Evolutionary conservation across 2,329 filamentous ascomycete genomes (phyloP), one percentile per base, ranked within the genome.

Genomic region (Pseudomassariella vexata): DNA sequence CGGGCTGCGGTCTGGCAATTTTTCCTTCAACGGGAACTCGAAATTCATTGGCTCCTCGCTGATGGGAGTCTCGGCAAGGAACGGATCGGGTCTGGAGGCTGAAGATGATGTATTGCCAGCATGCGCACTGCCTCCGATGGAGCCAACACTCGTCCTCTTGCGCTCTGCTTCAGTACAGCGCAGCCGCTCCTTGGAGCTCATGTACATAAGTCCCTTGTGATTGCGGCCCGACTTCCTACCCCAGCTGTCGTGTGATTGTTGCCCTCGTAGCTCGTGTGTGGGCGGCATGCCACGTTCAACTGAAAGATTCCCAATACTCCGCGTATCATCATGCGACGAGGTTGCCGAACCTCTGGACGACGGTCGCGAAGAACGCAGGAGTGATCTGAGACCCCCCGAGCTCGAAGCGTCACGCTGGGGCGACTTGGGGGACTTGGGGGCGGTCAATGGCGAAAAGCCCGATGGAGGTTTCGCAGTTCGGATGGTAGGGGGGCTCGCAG

Each of bases 401-500:
- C 62, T 56, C n/a, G n/a, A n/a, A n/a, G n/a, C n/a, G 19, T 73
- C 72, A 38, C 65, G 66, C 31, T 59, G 59, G 14, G 68, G 65
- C 18, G 64, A 76, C 32, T 60, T 56, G 14, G 66, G 61, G 17
- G 62, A 72, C 40, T 68, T 78, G 37, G 70, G 70, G 1, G 79
- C 74, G n/a, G 82, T 87, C 31, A 85, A 60, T 12, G 79, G 62
- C 17, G 84, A 88, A 47, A 79, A 76, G 33, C 84, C 85, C 30
- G 83, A 86, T 1, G 85, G 85, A 6, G 81, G 82, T 55, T 89
- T 89, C 19, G 86, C 76, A 19, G 89, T 94, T 42, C 82, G 80
- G 46, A 94, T 74, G 34, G 90, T 74, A 12, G 88, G 87, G 9
- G 86, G 63, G 28, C 66, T 63, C 15, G 77, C 76, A 19, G 77